These are phyloP conservation scores for Brassica carinata DNA, from an alignment of 345 rosid genomes.

Conservation along the genomic window DNA sequence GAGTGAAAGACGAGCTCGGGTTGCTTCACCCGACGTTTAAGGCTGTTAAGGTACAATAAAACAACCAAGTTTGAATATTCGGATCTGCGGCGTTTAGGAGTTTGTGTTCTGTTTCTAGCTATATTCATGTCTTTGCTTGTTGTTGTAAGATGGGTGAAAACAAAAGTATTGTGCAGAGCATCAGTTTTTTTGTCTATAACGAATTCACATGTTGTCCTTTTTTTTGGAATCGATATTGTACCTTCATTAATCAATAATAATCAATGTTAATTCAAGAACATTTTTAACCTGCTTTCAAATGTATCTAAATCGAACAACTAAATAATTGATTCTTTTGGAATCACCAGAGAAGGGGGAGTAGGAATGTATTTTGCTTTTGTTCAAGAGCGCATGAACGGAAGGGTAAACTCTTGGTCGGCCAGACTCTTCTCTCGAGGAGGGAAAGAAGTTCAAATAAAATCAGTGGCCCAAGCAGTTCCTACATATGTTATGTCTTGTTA, in stretches of 20 bases:
- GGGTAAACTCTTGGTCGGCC: no score
- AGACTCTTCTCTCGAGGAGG: no score
- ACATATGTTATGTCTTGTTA: no score
- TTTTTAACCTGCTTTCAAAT: neutral
- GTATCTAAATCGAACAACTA: neutral
- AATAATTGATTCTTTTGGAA: neutral
- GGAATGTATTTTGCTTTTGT: no score
- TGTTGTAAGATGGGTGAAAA: constrained; percentile 37
- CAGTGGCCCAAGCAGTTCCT: no score
- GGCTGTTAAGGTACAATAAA: constrained; percentile 48
- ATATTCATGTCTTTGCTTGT: constrained; percentile 35
- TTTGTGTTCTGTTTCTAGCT: constrained; percentile 18
- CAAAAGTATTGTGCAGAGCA: constrained; percentile 35
- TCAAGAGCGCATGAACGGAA: no score
- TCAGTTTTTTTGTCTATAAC: constrained; percentile 25
- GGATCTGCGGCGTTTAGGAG: constrained; percentile 8
- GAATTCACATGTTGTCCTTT: neutral
- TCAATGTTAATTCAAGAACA: constrained; percentile 11
- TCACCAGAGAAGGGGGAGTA: no score
- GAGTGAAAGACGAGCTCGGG: constrained; percentile 50
- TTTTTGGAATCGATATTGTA: constrained; percentile 9
- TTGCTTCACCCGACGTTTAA: constrained; percentile 50
- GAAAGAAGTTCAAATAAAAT: no score
- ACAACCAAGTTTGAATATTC: constrained; percentile 34
- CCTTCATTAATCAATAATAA: constrained; percentile 24